These are phyloP conservation scores for Chlamydomonas sphaeroides DNA, from an alignment of 139 green algal species.

Conservation along the genomic window DNA sequence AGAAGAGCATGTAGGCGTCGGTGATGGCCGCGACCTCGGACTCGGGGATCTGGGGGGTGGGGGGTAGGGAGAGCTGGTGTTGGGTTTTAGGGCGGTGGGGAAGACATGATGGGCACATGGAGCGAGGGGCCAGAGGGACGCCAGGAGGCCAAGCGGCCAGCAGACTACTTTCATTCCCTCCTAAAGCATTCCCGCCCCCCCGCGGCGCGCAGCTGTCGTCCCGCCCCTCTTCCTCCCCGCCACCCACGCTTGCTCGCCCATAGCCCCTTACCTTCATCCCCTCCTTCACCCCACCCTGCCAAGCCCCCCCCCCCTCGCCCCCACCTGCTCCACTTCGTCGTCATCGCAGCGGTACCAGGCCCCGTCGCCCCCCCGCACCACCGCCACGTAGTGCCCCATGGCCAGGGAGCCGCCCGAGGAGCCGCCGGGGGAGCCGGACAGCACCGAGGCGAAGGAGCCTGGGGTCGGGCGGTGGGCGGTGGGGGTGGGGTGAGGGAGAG, in stretches of 20 bases:
- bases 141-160: neutral
- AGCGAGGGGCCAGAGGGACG: neutral
- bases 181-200: neutral
- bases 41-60: neutral
- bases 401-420: neutral
- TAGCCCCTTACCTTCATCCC: too few relatives aligned
- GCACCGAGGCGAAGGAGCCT: too few relatives aligned
- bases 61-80: neutral
- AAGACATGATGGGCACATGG: too few relatives aligned
- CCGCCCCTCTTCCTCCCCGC: too few relatives aligned
- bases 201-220: too few relatives aligned
- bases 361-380: constrained; percentile 7
- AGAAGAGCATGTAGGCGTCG: constrained; percentile 66
- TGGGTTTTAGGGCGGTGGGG: too few relatives aligned
- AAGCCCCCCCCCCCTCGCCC: neutral
- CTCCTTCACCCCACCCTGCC: too few relatives aligned
- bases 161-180: neutral
- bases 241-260: too few relatives aligned
- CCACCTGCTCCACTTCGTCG: constrained; percentile 34
- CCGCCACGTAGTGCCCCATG: constrained; percentile 29
- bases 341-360: constrained; percentile 61
- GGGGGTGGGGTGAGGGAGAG: too few relatives aligned
- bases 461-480: too few relatives aligned
- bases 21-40: constrained; percentile 21
- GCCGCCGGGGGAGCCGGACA: too few relatives aligned